Percentiles rank a stretch among this genome's conserved stretches.
phyloP scores from a whole-genome alignment of 1,139 yeast genomes.

The Blastobotrys apis region DNA sequence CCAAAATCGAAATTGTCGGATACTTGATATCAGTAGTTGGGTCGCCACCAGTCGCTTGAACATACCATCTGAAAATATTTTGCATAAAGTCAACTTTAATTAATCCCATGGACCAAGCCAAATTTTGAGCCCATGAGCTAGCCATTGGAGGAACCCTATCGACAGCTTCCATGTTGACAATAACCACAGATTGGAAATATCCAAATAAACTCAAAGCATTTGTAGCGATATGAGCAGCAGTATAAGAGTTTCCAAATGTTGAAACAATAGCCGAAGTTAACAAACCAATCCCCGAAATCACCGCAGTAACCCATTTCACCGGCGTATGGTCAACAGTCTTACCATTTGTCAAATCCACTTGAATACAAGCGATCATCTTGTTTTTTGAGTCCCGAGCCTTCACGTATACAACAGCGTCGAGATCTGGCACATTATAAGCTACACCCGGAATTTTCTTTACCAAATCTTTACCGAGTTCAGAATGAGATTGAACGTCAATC shows the following conservation, averaged over 20 bases:
- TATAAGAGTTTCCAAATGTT: slow-evolving; percentile 82
- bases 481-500: slow-evolving; percentile 61
- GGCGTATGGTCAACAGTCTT: slow-evolving; percentile 90
- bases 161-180: slow-evolving; percentile 95
- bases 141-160: slow-evolving; percentile 92
- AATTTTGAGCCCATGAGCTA: slow-evolving; percentile 97
- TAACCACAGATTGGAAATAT: slow-evolving; percentile 90
- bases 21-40: slow-evolving; percentile 63
- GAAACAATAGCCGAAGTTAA: slow-evolving; percentile 84
- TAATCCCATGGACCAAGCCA: slow-evolving; percentile 94
- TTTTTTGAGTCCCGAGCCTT: slow-evolving; percentile 45
- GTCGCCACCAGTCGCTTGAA: slow-evolving; percentile 89
- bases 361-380: slow-evolving; percentile 77
- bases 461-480: slow-evolving; percentile 44
- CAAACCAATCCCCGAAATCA: slow-evolving; percentile 84
- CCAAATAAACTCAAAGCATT: slow-evolving; percentile 86
- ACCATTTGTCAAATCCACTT: slow-evolving; percentile 77
- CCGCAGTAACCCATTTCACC: slow-evolving; percentile 98
- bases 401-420: slow-evolving; percentile 89
- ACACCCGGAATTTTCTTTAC: slow-evolving; percentile 64
- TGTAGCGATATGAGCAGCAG: slow-evolving; percentile 96
- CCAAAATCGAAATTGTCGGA: slow-evolving; percentile 58
- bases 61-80: slow-evolving; percentile 84
- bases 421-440: slow-evolving; percentile 87
- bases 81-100: slow-evolving; percentile 81